phyloP scores from a whole-genome alignment of 306 rosid species.

The Notholithocarpus densiflorus region DNA sequence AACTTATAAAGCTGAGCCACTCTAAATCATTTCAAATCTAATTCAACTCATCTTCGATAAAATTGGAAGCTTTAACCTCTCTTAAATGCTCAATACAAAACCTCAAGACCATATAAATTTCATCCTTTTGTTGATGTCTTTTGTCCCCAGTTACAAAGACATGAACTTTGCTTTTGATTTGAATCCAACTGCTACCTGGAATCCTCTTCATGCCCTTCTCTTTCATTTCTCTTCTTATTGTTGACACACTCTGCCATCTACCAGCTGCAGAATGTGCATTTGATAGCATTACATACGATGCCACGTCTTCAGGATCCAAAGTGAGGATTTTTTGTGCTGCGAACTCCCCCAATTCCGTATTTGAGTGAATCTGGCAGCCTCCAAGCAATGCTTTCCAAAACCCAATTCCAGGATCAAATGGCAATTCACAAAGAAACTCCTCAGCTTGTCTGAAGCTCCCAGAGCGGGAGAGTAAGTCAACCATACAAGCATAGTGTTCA shows the following conservation, averaged over 20 bases:
- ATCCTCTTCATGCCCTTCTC: constrained; percentile 75
- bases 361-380: constrained; percentile 85
- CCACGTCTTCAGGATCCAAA: constrained; percentile 79
- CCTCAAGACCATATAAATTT: constrained; percentile 42
- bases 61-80: constrained; percentile 42
- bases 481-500: constrained; percentile 94
- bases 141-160: constrained; percentile 59
- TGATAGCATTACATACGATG: constrained; percentile 84
- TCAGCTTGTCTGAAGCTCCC: constrained; percentile 66
- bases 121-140: constrained; percentile 47
- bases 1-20: neutral
- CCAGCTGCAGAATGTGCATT: constrained; percentile 89
- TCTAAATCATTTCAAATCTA: constrained; percentile 18
- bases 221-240: constrained; percentile 66
- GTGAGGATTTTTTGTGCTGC: constrained; percentile 61
- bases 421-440: constrained; percentile 51
- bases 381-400: constrained; percentile 96
- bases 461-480: constrained; percentile 72
- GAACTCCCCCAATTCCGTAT: constrained; percentile 62
- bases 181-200: constrained; percentile 96
- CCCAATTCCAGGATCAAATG: constrained; percentile 76
- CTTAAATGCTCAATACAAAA: constrained; percentile 39
- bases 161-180: constrained; percentile 57
- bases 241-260: constrained; percentile 64
- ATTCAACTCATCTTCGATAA: constrained; percentile 10